phyloP scores from a whole-genome alignment of 768 basidiomycete species.

The Tremella yokohamensis region DNA sequence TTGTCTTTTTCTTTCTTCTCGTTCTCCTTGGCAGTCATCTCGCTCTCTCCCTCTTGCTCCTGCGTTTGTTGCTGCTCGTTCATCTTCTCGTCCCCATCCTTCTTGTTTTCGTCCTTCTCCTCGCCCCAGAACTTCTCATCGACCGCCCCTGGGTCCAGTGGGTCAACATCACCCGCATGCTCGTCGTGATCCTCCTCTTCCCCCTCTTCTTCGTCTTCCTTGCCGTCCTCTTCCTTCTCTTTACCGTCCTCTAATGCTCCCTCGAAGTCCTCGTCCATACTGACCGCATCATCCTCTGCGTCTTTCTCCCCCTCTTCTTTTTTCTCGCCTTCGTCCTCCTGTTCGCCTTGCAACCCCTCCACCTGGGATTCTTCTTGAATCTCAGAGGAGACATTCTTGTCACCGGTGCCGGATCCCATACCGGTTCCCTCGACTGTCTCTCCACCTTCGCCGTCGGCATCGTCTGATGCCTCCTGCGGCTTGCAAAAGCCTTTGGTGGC shows the following conservation, averaged over 20 bases:
- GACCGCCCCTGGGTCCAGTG: slow-evolving; percentile 72
- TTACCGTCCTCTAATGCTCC: slow-evolving; percentile 80
- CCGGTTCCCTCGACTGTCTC: slow-evolving; percentile 68
- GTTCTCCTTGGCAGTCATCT: slow-evolving; percentile 76
- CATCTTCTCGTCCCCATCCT: slow-evolving; percentile 57
- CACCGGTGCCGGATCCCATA: slow-evolving; percentile 79
- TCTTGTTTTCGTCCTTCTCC: slow-evolving; percentile 58
- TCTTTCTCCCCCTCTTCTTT: slow-evolving; percentile 12
- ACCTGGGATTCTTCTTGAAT: slow-evolving; percentile 96
- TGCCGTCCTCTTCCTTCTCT: slow-evolving; percentile 56
- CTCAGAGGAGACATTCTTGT: slow-evolving; percentile 84
- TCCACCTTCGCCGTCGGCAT: slow-evolving; percentile 55
- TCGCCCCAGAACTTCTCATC: slow-evolving; percentile 99
- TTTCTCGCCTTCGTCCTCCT: slow-evolving; percentile 52
- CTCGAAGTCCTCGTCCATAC: slow-evolving; percentile 86
- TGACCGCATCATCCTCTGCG: slow-evolving; percentile 65
- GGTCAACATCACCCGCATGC: slow-evolving; percentile 74
- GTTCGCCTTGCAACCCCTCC: slow-evolving; percentile 73
- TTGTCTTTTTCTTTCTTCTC: slow-evolving; percentile 53
- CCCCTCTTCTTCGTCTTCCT: slow-evolving; percentile 51
- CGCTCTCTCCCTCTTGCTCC: slow-evolving; percentile 58
- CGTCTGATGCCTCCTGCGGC: slow-evolving; percentile 62
- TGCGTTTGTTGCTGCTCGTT: slow-evolving; percentile 58
- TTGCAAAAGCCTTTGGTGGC: slow-evolving; percentile 88
- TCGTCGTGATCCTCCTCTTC: slow-evolving; percentile 71